Conservation (phyloP, 257 asterid genomes). For the Forsythia viridissima region DNA sequence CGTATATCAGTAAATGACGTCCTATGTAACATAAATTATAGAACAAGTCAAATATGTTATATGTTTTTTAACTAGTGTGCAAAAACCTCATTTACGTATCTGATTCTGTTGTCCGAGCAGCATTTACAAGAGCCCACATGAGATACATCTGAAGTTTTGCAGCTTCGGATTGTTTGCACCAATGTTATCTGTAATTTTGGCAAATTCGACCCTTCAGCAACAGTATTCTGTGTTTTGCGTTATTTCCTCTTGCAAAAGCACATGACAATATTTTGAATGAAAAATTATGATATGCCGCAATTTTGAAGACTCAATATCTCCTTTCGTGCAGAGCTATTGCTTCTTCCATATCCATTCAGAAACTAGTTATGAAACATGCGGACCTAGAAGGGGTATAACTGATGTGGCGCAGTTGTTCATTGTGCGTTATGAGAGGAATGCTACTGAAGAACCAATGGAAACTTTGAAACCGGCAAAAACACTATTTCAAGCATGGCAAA, state of each 20-base stretch:
- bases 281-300: slow-evolving; percentile 5
- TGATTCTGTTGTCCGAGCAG: not conserved
- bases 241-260: slow-evolving; percentile 13
- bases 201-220: not conserved
- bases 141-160: not conserved
- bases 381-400: slow-evolving; percentile 69
- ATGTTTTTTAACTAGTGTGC: not conserved
- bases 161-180: not conserved
- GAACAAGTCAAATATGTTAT: too few species aligned
- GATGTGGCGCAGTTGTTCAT: slow-evolving; percentile 70
- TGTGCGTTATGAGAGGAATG: slow-evolving; percentile 80
- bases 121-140: not conserved
- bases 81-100: not conserved
- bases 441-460: slow-evolving; percentile 37
- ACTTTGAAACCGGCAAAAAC: slow-evolving; percentile 47
- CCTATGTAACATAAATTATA: not conserved
- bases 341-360: slow-evolving; percentile 89
- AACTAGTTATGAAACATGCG: slow-evolving; percentile 86
- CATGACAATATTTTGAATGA: not conserved
- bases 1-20: not conserved
- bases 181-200: not conserved
- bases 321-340: slow-evolving; percentile 71
- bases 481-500: slow-evolving; percentile 54
- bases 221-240: not conserved
- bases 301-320: slow-evolving; percentile 25